phyloP scores from a whole-genome alignment of 768 basidiomycete genomes.

The Scleroderma citrinum region DNA sequence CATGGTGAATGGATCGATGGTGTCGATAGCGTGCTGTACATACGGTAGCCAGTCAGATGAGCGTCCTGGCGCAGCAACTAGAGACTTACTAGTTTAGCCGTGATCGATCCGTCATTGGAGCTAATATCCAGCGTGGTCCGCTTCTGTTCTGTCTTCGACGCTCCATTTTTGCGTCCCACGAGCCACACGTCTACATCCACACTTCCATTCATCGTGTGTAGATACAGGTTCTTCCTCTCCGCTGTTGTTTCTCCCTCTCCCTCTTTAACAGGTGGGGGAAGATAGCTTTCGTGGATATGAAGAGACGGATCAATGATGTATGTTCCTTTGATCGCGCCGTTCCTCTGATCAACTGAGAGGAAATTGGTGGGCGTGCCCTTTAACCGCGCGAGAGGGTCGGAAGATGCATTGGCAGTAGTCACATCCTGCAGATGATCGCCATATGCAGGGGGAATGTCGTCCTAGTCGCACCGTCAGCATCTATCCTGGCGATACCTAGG shows the following conservation, averaged over 20 bases:
- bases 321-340: slow-evolving; percentile 8
- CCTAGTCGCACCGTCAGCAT: not conserved
- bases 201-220: slow-evolving; percentile 29
- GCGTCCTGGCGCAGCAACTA: not conserved
- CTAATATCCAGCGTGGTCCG: slow-evolving; percentile 1
- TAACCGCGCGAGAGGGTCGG: not conserved
- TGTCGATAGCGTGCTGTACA: slow-evolving; percentile 10
- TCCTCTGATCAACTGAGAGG: slow-evolving; percentile 2
- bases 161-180: slow-evolving; percentile 8
- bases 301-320: slow-evolving; percentile 14
- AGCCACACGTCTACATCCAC: slow-evolving; percentile 39
- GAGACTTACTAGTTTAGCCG: slow-evolving; percentile 8
- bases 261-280: slow-evolving; percentile 5
- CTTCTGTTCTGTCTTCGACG: not conserved
- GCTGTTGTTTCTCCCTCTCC: slow-evolving; percentile 13
- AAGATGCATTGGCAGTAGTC: not conserved
- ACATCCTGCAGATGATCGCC: not conserved
- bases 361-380: slow-evolving; percentile 9
- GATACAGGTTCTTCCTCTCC: slow-evolving; percentile 34
- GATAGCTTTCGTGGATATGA: slow-evolving; percentile 7
- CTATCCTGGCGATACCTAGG: too few species aligned
- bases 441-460: not conserved
- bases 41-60: not conserved
- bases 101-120: not conserved
- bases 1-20: slow-evolving; percentile 8